Percentiles rank a stretch among this genome's conserved stretches.
These are phyloP conservation scores for Sclerotinia minor DNA, from an alignment of 2,329 filamentous ascomycete species.

Conservation along the genomic window DNA sequence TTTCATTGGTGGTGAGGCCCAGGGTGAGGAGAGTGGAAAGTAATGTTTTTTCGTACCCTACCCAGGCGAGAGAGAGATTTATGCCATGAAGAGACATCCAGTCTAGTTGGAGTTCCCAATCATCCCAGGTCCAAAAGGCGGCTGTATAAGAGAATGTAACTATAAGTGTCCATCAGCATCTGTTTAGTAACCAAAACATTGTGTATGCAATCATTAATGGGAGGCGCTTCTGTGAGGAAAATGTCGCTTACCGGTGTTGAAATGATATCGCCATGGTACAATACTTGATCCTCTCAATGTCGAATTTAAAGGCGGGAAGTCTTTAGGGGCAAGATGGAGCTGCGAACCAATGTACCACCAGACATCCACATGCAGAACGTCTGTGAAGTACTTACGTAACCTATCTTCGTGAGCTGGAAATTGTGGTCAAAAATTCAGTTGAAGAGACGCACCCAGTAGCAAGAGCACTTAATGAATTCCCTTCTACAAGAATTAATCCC, in stretches of 20 bases:
- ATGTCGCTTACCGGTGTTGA: conserved; percentile 47
- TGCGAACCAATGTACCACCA: conserved; percentile 50
- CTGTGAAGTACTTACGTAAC: conserved; percentile 45
- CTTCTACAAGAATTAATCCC: conserved; percentile 32
- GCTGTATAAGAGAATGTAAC: conserved; percentile 55
- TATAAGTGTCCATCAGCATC: conserved; percentile 22
- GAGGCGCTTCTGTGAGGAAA: not conserved
- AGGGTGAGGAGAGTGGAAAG: conserved; percentile 50
- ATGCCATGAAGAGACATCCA: conserved; percentile 55
- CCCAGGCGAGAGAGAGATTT: conserved; percentile 54
- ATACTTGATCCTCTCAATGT: conserved; percentile 45
- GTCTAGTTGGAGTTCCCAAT: conserved; percentile 55
- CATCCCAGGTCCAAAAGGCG: conserved; percentile 54
- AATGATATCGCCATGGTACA: conserved; percentile 52
- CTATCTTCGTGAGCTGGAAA: not conserved
- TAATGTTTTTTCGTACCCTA: conserved; percentile 53
- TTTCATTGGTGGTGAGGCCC: conserved; percentile 48
- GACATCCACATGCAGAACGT: conserved; percentile 48
- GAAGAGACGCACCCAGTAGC: not conserved
- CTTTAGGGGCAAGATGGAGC: conserved; percentile 41
- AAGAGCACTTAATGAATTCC: conserved; percentile 4
- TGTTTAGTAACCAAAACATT: not conserved
- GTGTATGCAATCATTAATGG: not conserved
- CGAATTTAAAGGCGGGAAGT: conserved; percentile 39
- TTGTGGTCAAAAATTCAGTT: accelerated